These are phyloP conservation scores for Desmodesmus armatus DNA, from an alignment of 139 green algal genomes.

Conservation along the genomic window DNA sequence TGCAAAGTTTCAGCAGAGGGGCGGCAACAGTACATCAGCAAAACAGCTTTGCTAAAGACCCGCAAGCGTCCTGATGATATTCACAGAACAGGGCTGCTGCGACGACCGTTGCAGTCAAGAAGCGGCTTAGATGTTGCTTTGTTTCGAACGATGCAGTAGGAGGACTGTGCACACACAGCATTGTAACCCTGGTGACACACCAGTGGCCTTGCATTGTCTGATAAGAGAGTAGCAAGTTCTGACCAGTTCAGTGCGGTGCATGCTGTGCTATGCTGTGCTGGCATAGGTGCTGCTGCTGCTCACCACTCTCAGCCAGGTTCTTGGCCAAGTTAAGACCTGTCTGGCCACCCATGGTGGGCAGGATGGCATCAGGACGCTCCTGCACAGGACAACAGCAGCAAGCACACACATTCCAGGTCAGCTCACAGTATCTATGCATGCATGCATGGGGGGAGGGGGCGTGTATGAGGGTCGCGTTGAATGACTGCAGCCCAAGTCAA, in stretches of 20 bases:
- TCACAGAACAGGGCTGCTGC: too few species aligned
- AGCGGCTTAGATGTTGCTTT: too few species aligned
- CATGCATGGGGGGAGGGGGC: not conserved
- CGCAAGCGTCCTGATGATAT: too few species aligned
- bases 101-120: too few species aligned
- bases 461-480: not conserved
- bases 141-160: too few species aligned
- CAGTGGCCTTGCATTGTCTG: too few species aligned
- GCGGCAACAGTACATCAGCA: too few species aligned
- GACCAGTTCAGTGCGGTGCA: not conserved
- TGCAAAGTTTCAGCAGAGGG: constrained; percentile 1
- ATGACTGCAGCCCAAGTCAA: not conserved
- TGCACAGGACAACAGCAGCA: constrained; percentile 46
- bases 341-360: constrained; percentile 99
- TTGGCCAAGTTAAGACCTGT: constrained; percentile 98
- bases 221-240: too few species aligned
- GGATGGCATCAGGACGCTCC: constrained; percentile 96
- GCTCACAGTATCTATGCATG: not conserved
- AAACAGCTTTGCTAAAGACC: too few species aligned
- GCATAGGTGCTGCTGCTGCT: not conserved
- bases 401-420: not conserved
- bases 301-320: constrained; percentile 85
- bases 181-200: too few species aligned
- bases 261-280: too few species aligned
- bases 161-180: too few species aligned